Conservation (phyloP, 2,329 filamentous ascomycete genomes). For the Cladosporium sp. region DNA sequence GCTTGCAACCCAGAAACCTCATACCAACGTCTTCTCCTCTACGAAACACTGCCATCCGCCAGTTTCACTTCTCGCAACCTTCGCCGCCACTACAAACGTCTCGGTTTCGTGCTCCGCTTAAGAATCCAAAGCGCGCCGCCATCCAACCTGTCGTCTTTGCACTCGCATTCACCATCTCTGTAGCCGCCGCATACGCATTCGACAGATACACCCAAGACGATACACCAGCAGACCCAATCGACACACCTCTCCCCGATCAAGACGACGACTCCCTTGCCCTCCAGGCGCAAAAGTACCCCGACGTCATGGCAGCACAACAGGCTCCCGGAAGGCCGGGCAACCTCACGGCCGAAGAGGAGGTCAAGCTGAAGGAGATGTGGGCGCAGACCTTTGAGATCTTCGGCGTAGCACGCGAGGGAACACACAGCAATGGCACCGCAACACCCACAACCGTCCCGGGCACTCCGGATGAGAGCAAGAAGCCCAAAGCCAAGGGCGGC, state of each 20-base stretch:
- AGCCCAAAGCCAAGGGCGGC: slow-evolving; percentile 51
- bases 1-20: slow-evolving; percentile 1
- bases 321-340: slow-evolving; percentile 78
- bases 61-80: slow-evolving; percentile 10
- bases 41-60: background rate
- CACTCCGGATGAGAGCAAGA: slow-evolving; percentile 50
- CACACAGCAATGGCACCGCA: slow-evolving; percentile 23
- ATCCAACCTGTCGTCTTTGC: slow-evolving; percentile 30
- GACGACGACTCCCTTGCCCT: slow-evolving; percentile 23
- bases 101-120: slow-evolving; percentile 9
- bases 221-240: background rate
- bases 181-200: slow-evolving; percentile 30
- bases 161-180: slow-evolving; percentile 28
- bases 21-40: background rate
- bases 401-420: slow-evolving; percentile 53
- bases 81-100: slow-evolving; percentile 10
- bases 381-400: slow-evolving; percentile 72
- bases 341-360: slow-evolving; percentile 84
- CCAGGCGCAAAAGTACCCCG: slow-evolving; percentile 23
- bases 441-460: slow-evolving; percentile 34
- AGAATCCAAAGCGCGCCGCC: slow-evolving; percentile 20
- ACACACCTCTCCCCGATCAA: background rate
- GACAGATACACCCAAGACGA: slow-evolving; percentile 24
- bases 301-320: slow-evolving; percentile 20
- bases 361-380: slow-evolving; percentile 89